Percentiles rank a stretch among this genome's conserved stretches.
These are phyloP conservation scores for Trypanosoma melophagium DNA, from an alignment of 208 protist genomes.

Conservation along the genomic window DNA sequence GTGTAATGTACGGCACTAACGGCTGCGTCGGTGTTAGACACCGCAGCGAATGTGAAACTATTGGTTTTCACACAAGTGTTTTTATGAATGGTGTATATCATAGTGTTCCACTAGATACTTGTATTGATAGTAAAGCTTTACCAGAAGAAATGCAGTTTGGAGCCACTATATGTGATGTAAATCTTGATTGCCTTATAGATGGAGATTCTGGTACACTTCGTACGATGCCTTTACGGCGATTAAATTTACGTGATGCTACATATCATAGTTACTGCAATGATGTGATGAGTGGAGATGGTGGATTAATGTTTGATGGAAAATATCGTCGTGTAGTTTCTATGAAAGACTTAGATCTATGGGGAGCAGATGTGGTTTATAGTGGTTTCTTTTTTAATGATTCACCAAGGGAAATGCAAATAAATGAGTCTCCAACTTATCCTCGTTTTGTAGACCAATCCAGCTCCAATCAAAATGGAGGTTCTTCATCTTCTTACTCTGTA, in stretches of 20 bases:
- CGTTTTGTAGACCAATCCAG: background rate
- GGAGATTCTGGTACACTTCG: constrained; percentile 80
- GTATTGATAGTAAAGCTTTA: constrained; percentile 40
- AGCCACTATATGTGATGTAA: constrained; percentile 60
- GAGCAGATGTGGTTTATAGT: constrained; percentile 64
- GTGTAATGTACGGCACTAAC: constrained; percentile 87
- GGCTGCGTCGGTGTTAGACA: constrained; percentile 80
- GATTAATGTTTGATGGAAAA: constrained; percentile 70
- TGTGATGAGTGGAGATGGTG: constrained; percentile 80
- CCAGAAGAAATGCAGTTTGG: constrained; percentile 58
- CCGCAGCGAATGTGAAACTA: constrained; percentile 73
- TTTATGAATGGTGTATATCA: constrained; percentile 85
- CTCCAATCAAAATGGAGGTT: constrained; percentile 11
- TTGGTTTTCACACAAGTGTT: constrained; percentile 65
- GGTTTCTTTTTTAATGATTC: constrained; percentile 43
- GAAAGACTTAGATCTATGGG: constrained; percentile 69
- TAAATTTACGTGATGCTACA: constrained; percentile 70
- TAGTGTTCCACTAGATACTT: constrained; percentile 30
- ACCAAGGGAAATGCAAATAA: background rate
- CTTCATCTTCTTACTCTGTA: constrained; percentile 37
- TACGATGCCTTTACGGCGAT: constrained; percentile 45
- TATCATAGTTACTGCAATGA: constrained; percentile 70
- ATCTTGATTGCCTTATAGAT: constrained; percentile 78
- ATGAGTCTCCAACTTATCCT: background rate
- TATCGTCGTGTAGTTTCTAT: constrained; percentile 69